Percentiles rank a stretch among this genome's conserved stretches.
Conservation (phyloP, 2,329 filamentous ascomycete species). For the Capronia epimyces region DNA sequence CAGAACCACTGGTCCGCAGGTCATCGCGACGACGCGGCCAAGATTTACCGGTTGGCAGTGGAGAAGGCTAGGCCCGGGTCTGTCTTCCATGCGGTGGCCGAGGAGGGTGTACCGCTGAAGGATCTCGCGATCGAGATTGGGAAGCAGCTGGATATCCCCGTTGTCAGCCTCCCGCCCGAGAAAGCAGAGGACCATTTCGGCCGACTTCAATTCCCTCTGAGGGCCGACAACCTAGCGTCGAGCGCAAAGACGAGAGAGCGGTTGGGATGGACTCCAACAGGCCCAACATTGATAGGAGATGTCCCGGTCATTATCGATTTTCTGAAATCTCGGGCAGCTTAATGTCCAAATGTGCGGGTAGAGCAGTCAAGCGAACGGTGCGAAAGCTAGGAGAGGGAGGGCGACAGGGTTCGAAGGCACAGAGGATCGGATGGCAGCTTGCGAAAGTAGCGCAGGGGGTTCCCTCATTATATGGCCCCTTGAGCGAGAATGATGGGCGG, state of each 20-base stretch:
- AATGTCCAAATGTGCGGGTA: too few relatives aligned
- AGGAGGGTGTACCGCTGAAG: slow-evolving; percentile 36
- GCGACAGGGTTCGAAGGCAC: too few relatives aligned
- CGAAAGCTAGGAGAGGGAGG: too few relatives aligned
- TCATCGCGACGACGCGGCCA: slow-evolving; percentile 39
- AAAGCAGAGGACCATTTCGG: slow-evolving; percentile 33
- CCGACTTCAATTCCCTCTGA: slow-evolving; percentile 29
- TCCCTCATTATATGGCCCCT: too few relatives aligned
- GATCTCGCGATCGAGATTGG: slow-evolving; percentile 37
- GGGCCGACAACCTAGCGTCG: slow-evolving; percentile 33
- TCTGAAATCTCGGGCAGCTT: too few relatives aligned
- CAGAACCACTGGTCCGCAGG: slow-evolving; percentile 36
- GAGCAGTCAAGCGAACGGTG: too few relatives aligned
- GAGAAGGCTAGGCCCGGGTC: slow-evolving; percentile 37
- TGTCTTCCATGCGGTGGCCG: slow-evolving; percentile 37
- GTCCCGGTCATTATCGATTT: too few relatives aligned
- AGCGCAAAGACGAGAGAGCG: slow-evolving; percentile 35
- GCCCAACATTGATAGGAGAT: too few relatives aligned
- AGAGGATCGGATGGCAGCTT: too few relatives aligned
- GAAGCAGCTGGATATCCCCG: slow-evolving; percentile 33
- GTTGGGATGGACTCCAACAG: slow-evolving; percentile 35
- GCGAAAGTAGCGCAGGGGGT: too few relatives aligned
- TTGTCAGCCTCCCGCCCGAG: slow-evolving; percentile 29
- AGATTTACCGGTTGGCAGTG: slow-evolving; percentile 36
- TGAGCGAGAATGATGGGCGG: too few relatives aligned